These are phyloP conservation scores for Phytopythium chamaehyphon DNA, from an alignment of 352 stramenopile genomes.

Conservation along the genomic window DNA sequence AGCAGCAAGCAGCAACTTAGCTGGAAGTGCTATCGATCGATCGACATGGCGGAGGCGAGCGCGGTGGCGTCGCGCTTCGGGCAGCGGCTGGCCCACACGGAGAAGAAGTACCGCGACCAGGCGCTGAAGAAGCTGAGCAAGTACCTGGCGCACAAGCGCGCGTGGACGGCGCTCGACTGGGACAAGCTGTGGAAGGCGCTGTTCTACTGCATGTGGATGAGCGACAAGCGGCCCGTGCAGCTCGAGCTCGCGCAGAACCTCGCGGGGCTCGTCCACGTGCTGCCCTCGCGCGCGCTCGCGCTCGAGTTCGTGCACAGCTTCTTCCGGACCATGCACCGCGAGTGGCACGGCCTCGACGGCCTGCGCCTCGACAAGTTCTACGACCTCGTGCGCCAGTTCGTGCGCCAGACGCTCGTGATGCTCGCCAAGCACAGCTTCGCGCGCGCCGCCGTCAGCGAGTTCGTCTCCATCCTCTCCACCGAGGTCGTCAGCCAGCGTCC, in stretches of 20 bases:
- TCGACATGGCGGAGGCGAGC: constrained; percentile 35
- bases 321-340: constrained; percentile 81
- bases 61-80: constrained; percentile 80
- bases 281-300: constrained; percentile 40
- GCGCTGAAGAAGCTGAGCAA: constrained; percentile 79
- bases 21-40: background rate
- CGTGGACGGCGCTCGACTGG: constrained; percentile 74
- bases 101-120: constrained; percentile 84
- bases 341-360: constrained; percentile 84
- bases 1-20: no score
- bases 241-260: constrained; percentile 74
- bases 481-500: constrained; percentile 75
- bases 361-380: constrained; percentile 87
- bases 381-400: constrained; percentile 76
- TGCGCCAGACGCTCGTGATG: constrained; percentile 63
- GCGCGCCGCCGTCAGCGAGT: constrained; percentile 34
- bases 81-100: constrained; percentile 83
- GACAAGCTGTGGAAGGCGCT: constrained; percentile 89
- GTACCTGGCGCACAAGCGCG: constrained; percentile 60
- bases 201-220: constrained; percentile 91
- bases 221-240: constrained; percentile 80
- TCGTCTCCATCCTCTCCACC: constrained; percentile 58
- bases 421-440: constrained; percentile 56
- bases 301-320: constrained; percentile 76
- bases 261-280: constrained; percentile 48